These are phyloP conservation scores for Aureobasidium sp. DNA, from an alignment of 2,329 filamentous ascomycete genomes.

Conservation along the genomic window DNA sequence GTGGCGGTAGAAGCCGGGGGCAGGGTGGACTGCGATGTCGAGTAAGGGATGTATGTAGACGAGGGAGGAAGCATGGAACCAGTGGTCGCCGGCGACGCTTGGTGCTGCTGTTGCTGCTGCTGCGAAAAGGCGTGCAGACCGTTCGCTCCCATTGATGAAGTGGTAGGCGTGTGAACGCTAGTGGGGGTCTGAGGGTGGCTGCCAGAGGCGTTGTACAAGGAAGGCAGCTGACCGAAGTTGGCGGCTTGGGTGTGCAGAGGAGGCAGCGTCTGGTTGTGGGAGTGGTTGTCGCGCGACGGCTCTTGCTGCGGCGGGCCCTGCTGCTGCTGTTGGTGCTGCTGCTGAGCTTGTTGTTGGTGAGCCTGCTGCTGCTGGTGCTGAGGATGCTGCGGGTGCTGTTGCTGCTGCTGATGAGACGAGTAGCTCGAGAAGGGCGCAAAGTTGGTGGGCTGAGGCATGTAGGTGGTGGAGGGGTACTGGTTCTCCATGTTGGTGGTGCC, in stretches of 20 bases:
- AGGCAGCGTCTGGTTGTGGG: constrained; percentile 26
- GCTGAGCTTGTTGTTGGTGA: constrained; percentile 21
- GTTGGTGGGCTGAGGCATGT: constrained; percentile 21
- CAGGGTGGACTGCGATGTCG: constrained; percentile 24
- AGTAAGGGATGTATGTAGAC: constrained; percentile 22
- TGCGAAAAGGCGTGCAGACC: constrained; percentile 25
- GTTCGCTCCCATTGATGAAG: constrained; percentile 24
- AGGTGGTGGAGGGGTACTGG: constrained; percentile 22
- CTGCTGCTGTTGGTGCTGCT: constrained; percentile 23
- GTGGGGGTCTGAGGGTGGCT: constrained; percentile 29
- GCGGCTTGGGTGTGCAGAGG: constrained; percentile 28
- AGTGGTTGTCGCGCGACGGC: constrained; percentile 19
- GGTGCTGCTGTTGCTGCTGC: constrained; percentile 23
- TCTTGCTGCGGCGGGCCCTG: constrained; percentile 17
- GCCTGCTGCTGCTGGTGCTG: constrained; percentile 21
- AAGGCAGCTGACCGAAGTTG: constrained; percentile 28
- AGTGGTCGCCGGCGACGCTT: constrained; percentile 23
- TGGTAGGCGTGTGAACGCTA: constrained; percentile 29
- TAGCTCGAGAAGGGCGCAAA: constrained; percentile 14
- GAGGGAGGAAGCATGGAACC: constrained; percentile 31
- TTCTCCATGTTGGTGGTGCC: constrained; percentile 21
- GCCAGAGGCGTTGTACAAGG: constrained; percentile 26
- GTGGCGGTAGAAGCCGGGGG: constrained; percentile 29
- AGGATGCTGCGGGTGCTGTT: constrained; percentile 12
- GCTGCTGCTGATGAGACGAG: constrained; percentile 15